Evolutionary conservation across 2,329 filamentous ascomycete genomes (phyloP), one percentile per base, ranked within the genome.

Genomic region (Cryphonectria japonica): DNA sequence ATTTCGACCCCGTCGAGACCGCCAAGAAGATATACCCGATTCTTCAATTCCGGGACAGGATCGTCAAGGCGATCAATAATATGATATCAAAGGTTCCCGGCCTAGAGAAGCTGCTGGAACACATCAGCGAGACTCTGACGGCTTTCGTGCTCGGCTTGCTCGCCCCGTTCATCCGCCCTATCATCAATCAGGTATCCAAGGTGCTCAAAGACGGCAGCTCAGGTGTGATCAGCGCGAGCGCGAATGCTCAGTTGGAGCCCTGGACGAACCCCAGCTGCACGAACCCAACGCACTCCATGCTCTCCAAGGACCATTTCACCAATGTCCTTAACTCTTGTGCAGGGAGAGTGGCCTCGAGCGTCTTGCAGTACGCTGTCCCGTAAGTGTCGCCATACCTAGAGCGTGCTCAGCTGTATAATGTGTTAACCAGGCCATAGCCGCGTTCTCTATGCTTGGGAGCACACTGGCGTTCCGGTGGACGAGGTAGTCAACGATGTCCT

Each of bases 51-150:
- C 89, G 95, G 72, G 96, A 99, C 84, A 96, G 92, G 77, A 94
- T 99, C 69, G 95, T 98, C 66, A 93, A 93, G 75, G 88, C 91
- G 57, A 94, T 99, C 80, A 94, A 90, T 77, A 88, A 89, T 54
- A 92, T 94, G 67, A 94, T 98, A 75, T 90, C 94, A 76, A 98
- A 97, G 83, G 92, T 99, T 54, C 96, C 96, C 0, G 95, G 95
- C 0, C 86, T 99, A 4, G 94, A 97, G 81, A 87, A 91, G 73
- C 85, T 98, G n/a, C 89, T 98, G 32, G 95, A 98, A 74, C 95
- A 94, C 76, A 97, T 99, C 76, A 93, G 92, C 69, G 96, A 99
- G 83, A 95, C 93, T 1, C 85, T 99, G 57, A 97, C 95, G 0
- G 87, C 97, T 8, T 98, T 98, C 79, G 89, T 99, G 66, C 87